Evolutionary conservation across 805 yeast species (phyloP).

Genomic region (Sungouiella thailandica): DNA sequence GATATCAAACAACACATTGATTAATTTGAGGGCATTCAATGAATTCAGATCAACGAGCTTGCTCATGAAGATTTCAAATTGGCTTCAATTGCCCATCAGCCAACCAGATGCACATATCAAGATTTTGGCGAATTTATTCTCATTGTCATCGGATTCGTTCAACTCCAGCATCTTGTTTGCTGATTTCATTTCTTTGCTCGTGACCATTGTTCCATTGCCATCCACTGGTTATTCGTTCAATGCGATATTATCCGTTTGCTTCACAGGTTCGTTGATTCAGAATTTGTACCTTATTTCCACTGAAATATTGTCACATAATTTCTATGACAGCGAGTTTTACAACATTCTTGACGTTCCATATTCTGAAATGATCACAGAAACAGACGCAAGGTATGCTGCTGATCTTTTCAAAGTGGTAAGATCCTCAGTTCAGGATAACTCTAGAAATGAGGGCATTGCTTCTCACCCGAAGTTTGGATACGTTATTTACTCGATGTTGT

Average conservation of each 20-base stretch:
- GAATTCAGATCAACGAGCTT: slow-evolving; percentile 35
- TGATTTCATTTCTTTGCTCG: slow-evolving; percentile 52
- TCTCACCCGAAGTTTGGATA: slow-evolving; percentile 27
- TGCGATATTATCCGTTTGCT: slow-evolving; percentile 45
- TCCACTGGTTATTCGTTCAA: slow-evolving; percentile 42
- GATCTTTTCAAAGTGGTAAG: slow-evolving; percentile 21
- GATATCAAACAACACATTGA: slow-evolving; percentile 55
- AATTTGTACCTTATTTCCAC: slow-evolving; percentile 20
- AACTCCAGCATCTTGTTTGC: slow-evolving; percentile 31
- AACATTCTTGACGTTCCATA: slow-evolving; percentile 35
- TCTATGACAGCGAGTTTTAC: slow-evolving; percentile 20
- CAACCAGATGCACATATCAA: slow-evolving; percentile 29
- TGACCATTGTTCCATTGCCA: slow-evolving; percentile 46
- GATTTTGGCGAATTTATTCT: slow-evolving; percentile 28
- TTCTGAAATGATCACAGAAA: slow-evolving; percentile 18
- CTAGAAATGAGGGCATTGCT: slow-evolving; percentile 9
- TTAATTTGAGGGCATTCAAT: slow-evolving; percentile 49
- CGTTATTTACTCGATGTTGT: slow-evolving; percentile 48
- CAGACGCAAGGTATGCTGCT: slow-evolving; percentile 17
- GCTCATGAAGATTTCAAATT: slow-evolving; percentile 28
- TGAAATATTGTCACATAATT: slow-evolving; percentile 24
- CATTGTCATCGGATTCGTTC: slow-evolving; percentile 29
- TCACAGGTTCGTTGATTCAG: slow-evolving; percentile 50
- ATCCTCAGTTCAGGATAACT: slow-evolving; percentile 2
- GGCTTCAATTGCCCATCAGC: slow-evolving; percentile 28